Base-by-base conservation (phyloP, 2,329 filamentous ascomycete genomes). In the Aureobasidium sp. region DNA sequence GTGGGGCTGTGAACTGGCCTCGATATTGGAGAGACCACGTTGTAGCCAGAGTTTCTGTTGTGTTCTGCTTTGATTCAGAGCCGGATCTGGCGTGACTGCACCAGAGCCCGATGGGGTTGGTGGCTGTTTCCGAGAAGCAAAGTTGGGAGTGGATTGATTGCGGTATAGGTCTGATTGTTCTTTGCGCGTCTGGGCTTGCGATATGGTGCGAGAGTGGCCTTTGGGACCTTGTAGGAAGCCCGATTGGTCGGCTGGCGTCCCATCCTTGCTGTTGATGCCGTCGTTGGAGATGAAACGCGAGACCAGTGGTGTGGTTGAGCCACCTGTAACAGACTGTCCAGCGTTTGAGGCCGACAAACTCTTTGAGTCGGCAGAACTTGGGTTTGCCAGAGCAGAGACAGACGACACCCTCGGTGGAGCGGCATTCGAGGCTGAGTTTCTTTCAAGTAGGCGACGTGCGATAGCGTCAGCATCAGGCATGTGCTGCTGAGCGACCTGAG, bases 1-100 rank as follows among this genome's bases (percentile, higher is more conserved):
- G 66, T 75, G 70, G 62, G 85, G 82, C 33, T 82, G 76, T 0
- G 85, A 84, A 33, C 29, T 63, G 14, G 60, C 60, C 67, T 90
- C 87, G 52, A 90, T 86, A 66, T 82, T 84, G 3, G 87, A 89
- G 69, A 86, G 88, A 33, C 86, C 87, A 40, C 88, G 82, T 69
- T 90, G 87, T 1, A 91, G 79, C 74, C 89, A 87, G 15, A 91
- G 77, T 68, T 91, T 91, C 71, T 90, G 87, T 73, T 90, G 87
- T 1, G 86, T 89, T 15, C 88, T 81, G 60, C 85, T 89, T 68
- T 77, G 65, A 66, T 74, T 65, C 37, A 75, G 64, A 9, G 47
- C 29, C 3, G 59, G 60, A 19, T 63, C 64, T 24, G 64, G 64
- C 2, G 64, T 65, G 14, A 54, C 52, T 3, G 62, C 52, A 58